Percentiles rank a stretch among this genome's conserved stretches.
Evolutionary conservation across 2,329 filamentous ascomycete genomes (phyloP).

Genomic region (Leptographium wingfieldii): DNA sequence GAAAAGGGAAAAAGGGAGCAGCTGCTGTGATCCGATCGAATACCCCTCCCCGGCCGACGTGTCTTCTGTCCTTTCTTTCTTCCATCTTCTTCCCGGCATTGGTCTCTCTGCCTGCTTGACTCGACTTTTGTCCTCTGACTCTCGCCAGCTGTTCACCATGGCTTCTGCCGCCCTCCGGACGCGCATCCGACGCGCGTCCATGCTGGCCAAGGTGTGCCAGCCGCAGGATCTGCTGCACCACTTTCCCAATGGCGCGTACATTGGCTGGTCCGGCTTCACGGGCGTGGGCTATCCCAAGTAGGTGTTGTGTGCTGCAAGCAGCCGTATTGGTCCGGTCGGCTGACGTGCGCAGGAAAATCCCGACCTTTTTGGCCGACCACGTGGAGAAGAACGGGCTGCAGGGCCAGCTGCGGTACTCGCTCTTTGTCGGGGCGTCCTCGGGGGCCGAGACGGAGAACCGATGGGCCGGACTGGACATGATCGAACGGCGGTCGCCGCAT

Average conservation of each 20-base stretch:
- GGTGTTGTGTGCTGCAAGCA: conserved; percentile 18
- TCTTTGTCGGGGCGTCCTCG: conserved; percentile 83
- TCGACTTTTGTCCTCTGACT: neutral
- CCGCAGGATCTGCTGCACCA: conserved; percentile 68
- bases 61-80: neutral
- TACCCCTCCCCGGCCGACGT: neutral
- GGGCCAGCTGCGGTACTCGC: conserved; percentile 71
- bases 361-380: conserved; percentile 72
- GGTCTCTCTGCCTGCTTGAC: neutral
- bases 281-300: conserved; percentile 83
- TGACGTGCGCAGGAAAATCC: conserved; percentile 53
- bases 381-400: conserved; percentile 79
- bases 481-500: conserved; percentile 70
- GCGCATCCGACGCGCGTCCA: conserved; percentile 61
- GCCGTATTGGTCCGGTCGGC: neutral
- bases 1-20: too few species aligned
- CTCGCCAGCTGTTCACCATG: conserved; percentile 16
- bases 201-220: conserved; percentile 67
- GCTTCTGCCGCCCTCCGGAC: conserved; percentile 65
- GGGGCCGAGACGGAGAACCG: conserved; percentile 84
- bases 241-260: conserved; percentile 75
- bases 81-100: neutral
- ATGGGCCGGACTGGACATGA: conserved; percentile 86
- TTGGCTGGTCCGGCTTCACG: conserved; percentile 87
- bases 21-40: neutral